Evolutionary conservation across 2,329 filamentous ascomycete species (phyloP), one percentile per base, ranked within the genome.

Genomic region (Pyrenochaeta sp.): DNA sequence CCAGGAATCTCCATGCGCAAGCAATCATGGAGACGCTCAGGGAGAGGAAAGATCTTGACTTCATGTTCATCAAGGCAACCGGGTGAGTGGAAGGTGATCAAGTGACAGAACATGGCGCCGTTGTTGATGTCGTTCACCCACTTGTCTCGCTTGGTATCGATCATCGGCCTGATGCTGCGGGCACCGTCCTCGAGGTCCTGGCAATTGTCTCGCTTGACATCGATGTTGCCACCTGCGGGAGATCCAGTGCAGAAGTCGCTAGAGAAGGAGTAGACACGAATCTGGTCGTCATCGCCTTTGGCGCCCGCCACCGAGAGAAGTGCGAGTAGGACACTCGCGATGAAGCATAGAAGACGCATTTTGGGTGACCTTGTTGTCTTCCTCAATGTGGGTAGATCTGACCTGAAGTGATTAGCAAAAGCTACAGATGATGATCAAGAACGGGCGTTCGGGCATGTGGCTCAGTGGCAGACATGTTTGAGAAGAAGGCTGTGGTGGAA

Each of bases 151-250:
- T 51, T 56, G 19, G 40, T 18, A 14, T 53, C 51, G 13, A 47
- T 18, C 19, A 38, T 39, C 24, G 60, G 48, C 24, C 27, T 43
- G 38, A 65, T 39, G 51, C 60, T 53, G 24, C 18, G 35, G 21
- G 56, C 40, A n/a, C 48, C 48, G 7, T 24, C n/a, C 6, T 32
- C 18, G 11, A 63, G 27, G 8, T 46, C 28, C n/a, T 41, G 32
- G 38, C 65, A 68, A 5, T 56, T 11, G 19, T 41, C 43, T n/a
- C 27, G 26, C 14, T 51, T 46, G 34, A 64, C n/a, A 30, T 65
- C 58, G 32, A 53, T 22, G 6, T 59, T 55, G 19, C 24, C 35
- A 13, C 34, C 42, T 2, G 44, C 20, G 5, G 60, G 51, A 6
- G 44, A 11, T 23, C 51, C 61, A 4, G 41, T 31, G 41, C 63